Conservation (phyloP, 1,284 basidiomycete genomes). For the Apiotrichum gamsii region DNA sequence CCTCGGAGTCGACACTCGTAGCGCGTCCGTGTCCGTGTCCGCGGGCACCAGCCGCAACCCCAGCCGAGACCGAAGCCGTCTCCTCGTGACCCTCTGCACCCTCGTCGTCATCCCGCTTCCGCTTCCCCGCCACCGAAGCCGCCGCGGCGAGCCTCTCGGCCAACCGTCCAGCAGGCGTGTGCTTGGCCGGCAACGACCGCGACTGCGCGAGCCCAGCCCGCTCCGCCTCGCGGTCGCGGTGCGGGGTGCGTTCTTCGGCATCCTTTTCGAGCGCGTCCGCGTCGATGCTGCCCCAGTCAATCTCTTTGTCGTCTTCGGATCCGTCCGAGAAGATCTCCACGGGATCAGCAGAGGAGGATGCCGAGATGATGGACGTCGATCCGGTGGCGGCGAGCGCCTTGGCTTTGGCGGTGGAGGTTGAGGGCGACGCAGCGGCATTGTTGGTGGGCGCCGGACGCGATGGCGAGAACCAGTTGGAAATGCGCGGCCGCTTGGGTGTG, state of each 20-base stretch:
- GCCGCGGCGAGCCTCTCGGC: constrained; percentile 2
- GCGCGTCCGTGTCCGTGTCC: too few relatives aligned
- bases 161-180: background rate
- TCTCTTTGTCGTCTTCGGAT: constrained; percentile 13
- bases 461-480: background rate
- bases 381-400: too few relatives aligned
- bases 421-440: too few relatives aligned
- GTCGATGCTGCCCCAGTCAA: constrained; percentile 38
- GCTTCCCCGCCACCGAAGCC: constrained; percentile 1
- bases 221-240: background rate
- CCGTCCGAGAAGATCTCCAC: too few relatives aligned
- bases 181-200: background rate
- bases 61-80: too few relatives aligned
- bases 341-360: too few relatives aligned
- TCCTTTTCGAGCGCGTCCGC: constrained; percentile 32
- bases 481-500: background rate
- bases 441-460: too few relatives aligned
- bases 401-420: too few relatives aligned
- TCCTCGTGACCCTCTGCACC: background rate
- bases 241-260: constrained; percentile 11
- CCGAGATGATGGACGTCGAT: too few relatives aligned
- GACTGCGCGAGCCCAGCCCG: background rate
- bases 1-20: too few relatives aligned
- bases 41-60: too few relatives aligned
- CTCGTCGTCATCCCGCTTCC: constrained; percentile 5